Percentiles rank a stretch among this genome's conserved stretches.
These are phyloP conservation scores for Microbotryomycetes sp. DNA, from an alignment of 1,284 basidiomycete genomes.

Conservation along the genomic window DNA sequence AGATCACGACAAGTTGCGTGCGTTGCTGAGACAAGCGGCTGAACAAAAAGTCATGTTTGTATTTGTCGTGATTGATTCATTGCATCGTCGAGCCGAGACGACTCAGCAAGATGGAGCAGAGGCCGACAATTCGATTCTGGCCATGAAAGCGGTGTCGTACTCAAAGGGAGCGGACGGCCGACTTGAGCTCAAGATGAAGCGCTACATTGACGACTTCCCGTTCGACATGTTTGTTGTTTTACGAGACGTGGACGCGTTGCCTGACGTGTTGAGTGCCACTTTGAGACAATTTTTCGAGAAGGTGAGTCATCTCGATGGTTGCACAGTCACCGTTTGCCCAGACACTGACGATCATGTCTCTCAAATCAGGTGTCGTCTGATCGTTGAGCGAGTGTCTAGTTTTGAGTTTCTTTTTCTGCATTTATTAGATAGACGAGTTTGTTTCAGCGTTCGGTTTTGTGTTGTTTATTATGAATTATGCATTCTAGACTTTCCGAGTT, in stretches of 20 bases:
- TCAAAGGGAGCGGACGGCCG: constrained; percentile 66
- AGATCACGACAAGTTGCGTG: constrained; percentile 79
- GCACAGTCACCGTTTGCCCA: no score
- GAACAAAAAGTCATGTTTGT: constrained; percentile 94
- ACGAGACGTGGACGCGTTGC: constrained; percentile 81
- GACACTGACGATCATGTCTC: no score
- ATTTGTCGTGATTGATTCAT: constrained; percentile 90
- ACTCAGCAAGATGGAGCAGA: neutral
- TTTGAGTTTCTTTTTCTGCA: no score
- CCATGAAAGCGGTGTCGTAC: constrained; percentile 89
- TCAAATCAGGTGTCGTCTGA: neutral
- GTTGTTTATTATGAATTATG: no score
- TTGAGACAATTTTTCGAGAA: constrained; percentile 67
- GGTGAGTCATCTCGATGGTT: no score
- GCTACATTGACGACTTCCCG: constrained; percentile 68
- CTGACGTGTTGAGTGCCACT: constrained; percentile 84
- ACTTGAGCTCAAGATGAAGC: constrained; percentile 63
- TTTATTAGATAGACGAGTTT: no score
- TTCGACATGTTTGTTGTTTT: constrained; percentile 97
- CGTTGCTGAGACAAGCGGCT: constrained; percentile 73
- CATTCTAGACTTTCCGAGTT: no score
- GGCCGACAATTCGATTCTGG: constrained; percentile 68
- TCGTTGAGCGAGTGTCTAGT: no score
- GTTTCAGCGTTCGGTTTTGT: no score
- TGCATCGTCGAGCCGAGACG: constrained; percentile 43